Conservation (phyloP, 1,284 basidiomycete genomes). For the Vanrija sp. region DNA sequence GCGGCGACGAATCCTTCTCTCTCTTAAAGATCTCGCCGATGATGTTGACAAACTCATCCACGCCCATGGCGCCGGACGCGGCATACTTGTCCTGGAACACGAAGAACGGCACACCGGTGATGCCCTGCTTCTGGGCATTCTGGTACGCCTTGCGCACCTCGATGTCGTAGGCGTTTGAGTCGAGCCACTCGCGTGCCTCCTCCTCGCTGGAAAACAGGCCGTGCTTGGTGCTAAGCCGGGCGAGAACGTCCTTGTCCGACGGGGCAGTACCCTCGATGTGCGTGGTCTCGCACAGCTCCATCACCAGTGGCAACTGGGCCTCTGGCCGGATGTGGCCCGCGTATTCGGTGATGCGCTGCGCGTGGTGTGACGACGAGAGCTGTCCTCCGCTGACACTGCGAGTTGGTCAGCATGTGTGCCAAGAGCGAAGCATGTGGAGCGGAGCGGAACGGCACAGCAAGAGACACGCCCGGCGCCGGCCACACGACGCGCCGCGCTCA, state of each 20-base stretch:
- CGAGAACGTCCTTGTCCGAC: slow-evolving; percentile 35
- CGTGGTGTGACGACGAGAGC: slow-evolving; percentile 40
- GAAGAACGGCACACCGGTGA: slow-evolving; percentile 52
- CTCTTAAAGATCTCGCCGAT: slow-evolving; percentile 10
- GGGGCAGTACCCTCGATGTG: slow-evolving; percentile 45
- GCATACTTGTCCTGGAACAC: slow-evolving; percentile 46
- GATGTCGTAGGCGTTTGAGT: slow-evolving; percentile 29
- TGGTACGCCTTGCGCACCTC: slow-evolving; percentile 35
- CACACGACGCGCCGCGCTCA: too few species aligned
- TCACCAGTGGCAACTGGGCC: slow-evolving; percentile 31
- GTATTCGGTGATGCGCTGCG: slow-evolving; percentile 42
- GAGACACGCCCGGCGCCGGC: too few species aligned
- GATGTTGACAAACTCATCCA: slow-evolving; percentile 51
- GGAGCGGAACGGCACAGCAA: too few species aligned
- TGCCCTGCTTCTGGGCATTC: slow-evolving; percentile 34
- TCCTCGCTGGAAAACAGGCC: slow-evolving; percentile 36
- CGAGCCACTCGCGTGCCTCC: slow-evolving; percentile 33
- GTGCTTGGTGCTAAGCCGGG: slow-evolving; percentile 38
- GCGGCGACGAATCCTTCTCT: not conserved
- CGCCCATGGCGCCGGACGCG: slow-evolving; percentile 48
- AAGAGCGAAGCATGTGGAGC: too few species aligned
- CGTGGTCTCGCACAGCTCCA: slow-evolving; percentile 42
- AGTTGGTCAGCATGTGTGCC: not conserved
- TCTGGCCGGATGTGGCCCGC: slow-evolving; percentile 34
- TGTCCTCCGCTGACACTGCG: too few species aligned